Conservation (phyloP, 257 asterid species). For the Solanum dulcamara region DNA sequence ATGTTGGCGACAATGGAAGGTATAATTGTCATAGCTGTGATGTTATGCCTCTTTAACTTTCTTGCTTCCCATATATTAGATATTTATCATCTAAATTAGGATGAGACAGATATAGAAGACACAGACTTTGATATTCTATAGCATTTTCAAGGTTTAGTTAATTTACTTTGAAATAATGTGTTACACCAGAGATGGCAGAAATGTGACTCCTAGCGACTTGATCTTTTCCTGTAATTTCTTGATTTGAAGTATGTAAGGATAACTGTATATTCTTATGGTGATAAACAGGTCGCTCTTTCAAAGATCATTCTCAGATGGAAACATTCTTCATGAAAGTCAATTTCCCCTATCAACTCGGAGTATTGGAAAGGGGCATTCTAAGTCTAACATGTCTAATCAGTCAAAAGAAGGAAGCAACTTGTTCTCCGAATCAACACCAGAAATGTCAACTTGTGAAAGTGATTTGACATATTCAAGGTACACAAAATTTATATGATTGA, state of each 20-base stretch:
- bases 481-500: neutral
- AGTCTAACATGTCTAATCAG: conserved; percentile 33
- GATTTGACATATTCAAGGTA: conserved; percentile 62
- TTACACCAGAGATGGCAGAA: neutral
- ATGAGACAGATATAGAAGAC: neutral
- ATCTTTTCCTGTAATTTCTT: conserved; percentile 3
- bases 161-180: neutral
- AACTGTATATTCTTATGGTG: conserved; percentile 7
- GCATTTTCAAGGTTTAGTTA: neutral
- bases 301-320: conserved; percentile 89
- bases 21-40: conserved; percentile 7
- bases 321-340: conserved; percentile 50
- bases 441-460: conserved; percentile 43
- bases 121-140: neutral
- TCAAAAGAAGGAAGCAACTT: conserved; percentile 36
- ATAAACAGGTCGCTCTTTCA: conserved; percentile 47
- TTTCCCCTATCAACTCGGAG: conserved; percentile 34
- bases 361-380: conserved; percentile 29
- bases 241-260: conserved; percentile 2
- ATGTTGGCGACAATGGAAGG: conserved; percentile 45
- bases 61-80: neutral
- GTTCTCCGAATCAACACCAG: conserved; percentile 65
- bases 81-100: neutral
- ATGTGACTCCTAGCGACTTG: neutral
- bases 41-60: neutral